phyloP scores from a whole-genome alignment of 306 rosid species.

The Astragalus glycyphyllos region DNA sequence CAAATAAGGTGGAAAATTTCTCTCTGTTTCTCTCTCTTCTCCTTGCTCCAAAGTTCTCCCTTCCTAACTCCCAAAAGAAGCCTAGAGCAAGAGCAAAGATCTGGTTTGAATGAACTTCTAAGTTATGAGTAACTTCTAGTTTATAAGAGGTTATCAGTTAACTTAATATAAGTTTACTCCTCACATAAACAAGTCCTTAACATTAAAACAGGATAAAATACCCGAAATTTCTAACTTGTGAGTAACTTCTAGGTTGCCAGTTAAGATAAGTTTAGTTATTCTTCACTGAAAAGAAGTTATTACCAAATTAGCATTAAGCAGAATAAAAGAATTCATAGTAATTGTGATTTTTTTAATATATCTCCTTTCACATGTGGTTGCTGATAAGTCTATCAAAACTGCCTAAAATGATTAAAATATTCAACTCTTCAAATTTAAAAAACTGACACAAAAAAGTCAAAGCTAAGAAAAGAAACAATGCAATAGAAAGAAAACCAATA shows the following conservation, averaged over 20 bases:
- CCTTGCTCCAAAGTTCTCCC: too few species aligned
- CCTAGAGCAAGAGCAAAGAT: neutral
- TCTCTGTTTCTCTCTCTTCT: too few species aligned
- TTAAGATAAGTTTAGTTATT: neutral
- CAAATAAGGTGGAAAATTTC: too few species aligned
- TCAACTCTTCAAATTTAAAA: neutral
- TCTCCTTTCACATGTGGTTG: neutral
- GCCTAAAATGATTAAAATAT: neutral
- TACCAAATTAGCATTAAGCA: too few species aligned
- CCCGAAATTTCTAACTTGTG: neutral
- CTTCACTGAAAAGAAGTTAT: too few species aligned
- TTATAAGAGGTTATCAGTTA: neutral
- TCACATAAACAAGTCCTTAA: neutral
- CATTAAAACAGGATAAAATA: neutral
- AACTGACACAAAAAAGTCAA: neutral
- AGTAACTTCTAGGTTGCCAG: neutral
- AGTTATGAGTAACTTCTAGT: slow-evolving; percentile 5
- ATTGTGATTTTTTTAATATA: neutral
- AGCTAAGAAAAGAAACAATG: neutral
- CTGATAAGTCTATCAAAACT: neutral
- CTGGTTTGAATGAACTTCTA: neutral
- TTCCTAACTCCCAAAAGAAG: too few species aligned
- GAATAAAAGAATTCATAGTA: neutral
- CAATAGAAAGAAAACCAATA: slow-evolving; percentile 29
- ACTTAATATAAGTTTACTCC: neutral